Evolutionary conservation across 768 basidiomycete species (phyloP).

Genomic region (Tephrocybe sp.): DNA sequence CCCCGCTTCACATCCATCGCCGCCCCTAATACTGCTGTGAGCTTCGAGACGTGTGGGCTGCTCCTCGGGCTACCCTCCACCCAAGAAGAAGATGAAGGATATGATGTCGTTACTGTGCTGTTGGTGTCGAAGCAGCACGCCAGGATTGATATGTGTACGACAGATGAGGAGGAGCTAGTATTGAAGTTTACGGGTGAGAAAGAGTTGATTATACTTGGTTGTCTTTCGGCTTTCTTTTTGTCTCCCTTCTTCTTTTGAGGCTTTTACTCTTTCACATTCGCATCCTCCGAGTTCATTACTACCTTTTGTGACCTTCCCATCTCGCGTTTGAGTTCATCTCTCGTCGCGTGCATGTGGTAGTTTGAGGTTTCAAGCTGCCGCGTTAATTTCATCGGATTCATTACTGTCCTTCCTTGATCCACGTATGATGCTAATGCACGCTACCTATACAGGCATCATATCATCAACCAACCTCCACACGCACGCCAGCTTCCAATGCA

Average conservation of each 20-base stretch:
- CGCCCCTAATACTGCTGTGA: conserved; percentile 71
- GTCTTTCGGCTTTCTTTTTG: conserved; percentile 25
- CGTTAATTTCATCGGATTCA: too few species aligned
- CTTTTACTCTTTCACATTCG: too few species aligned
- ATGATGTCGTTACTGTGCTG: conserved; percentile 52
- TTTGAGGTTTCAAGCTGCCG: too few species aligned
- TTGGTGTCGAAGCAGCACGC: conserved; percentile 86
- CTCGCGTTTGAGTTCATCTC: neutral
- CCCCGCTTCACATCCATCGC: conserved; percentile 77
- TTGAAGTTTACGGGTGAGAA: conserved; percentile 82
- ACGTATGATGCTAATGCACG: conserved; percentile 8
- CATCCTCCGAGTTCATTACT: too few species aligned
- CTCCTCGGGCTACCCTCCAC: too few species aligned
- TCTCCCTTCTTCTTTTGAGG: neutral
- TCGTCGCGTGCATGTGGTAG: neutral
- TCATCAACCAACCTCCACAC: conserved; percentile 93
- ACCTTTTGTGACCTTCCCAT: too few species aligned
- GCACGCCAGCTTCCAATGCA: conserved; percentile 84
- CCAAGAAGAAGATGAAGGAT: neutral
- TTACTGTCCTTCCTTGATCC: too few species aligned
- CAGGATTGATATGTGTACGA: conserved; percentile 89
- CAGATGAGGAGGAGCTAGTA: conserved; percentile 88
- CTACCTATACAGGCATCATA: conserved; percentile 70
- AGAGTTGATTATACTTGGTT: conserved; percentile 83
- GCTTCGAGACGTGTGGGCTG: conserved; percentile 86